phyloP scores from a whole-genome alignment of 129 eudicot species.

The Erigeron canadensis region DNA sequence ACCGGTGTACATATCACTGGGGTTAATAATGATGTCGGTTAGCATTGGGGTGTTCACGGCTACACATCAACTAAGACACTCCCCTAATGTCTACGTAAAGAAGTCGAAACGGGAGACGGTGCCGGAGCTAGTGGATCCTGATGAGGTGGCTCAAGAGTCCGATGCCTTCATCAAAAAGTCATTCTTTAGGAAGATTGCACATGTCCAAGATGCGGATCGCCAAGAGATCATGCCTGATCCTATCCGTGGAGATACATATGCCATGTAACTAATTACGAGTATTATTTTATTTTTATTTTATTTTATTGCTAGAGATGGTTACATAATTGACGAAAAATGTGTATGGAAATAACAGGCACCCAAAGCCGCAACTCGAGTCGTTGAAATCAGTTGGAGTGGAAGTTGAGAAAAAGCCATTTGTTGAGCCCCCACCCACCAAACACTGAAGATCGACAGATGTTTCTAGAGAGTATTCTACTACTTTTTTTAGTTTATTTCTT shows the following conservation, averaged over 20 bases:
- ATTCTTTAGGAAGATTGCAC: conserved; percentile 76
- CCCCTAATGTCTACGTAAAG: conserved; percentile 63
- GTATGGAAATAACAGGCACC: too few relatives aligned
- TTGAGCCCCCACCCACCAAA: conserved; percentile 25
- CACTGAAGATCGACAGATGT: conserved; percentile 15
- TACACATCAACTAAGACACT: conserved; percentile 44
- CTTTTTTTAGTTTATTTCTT: too few relatives aligned
- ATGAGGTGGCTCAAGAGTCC: conserved; percentile 46
- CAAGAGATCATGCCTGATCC: conserved; percentile 47
- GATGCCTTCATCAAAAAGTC: conserved; percentile 64
- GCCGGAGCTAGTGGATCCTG: conserved; percentile 91
- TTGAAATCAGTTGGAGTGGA: conserved; percentile 58
- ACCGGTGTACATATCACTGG: conserved; percentile 71
- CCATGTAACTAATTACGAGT: too few relatives aligned
- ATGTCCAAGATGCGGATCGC: conserved; percentile 46
- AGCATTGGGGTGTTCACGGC: conserved; percentile 52
- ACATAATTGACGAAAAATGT: not conserved
- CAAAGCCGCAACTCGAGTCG: conserved; percentile 38
- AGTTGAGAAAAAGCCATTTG: conserved; percentile 38
- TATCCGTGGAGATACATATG: conserved; percentile 48
- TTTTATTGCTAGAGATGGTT: too few relatives aligned
- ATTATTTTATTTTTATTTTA: too few relatives aligned
- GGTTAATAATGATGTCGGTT: conserved; percentile 48
- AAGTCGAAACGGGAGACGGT: conserved; percentile 66
- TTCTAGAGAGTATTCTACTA: too few relatives aligned